Evolutionary conservation across 139 green algal species (phyloP), one percentile per base, ranked within the genome.

Genomic region (Raphidocelis subcapitata): DNA sequence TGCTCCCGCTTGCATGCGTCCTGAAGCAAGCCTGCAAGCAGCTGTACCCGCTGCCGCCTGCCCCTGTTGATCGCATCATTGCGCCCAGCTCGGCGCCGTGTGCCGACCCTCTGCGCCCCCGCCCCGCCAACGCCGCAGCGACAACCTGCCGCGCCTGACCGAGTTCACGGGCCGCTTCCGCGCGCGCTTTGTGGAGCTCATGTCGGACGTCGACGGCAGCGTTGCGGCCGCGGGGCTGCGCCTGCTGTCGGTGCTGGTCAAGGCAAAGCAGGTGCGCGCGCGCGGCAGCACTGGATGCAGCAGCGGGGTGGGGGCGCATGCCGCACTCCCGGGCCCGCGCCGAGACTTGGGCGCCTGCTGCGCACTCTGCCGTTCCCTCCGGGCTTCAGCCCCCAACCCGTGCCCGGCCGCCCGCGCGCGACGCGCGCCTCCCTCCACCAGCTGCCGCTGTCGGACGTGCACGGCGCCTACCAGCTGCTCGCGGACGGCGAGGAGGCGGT

Each of bases 151-250:
- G 20, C 64, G 73, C 0, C 75, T 97, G 67, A 75, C 80, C 15
- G 84, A 90, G 46, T 97, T 97, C 65, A 89, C 84, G 8, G 65
- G 77, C 5, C 85, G 93, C 72, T 98, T 98, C 79, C 57, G 71
- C 0, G 28, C 56, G 28, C 87, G 94, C 51, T 90, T 98, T 64
- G 72, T 70, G 29, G 90, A 98, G 81, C 81, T 98, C 59, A 79
- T 90, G 28, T 84, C 92, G 49, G 94, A 98, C 44, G 62, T 90
- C 3, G 84, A 93, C 65, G 88, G 94, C n/a, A 68, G 29, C 2
- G 94, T 97, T 16, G 87, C 90, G 20, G 87, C 87, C n/a, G 77
- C 85, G 8, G 89, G 86, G 67, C 82, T 97, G 67, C 71, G 73
- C 3, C 75, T 94, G 67, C 67, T 91, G 73, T 86, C 85, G 2